Conservation (phyloP, 768 basidiomycete species). For the Cantharellus cinnabarinus region DNA sequence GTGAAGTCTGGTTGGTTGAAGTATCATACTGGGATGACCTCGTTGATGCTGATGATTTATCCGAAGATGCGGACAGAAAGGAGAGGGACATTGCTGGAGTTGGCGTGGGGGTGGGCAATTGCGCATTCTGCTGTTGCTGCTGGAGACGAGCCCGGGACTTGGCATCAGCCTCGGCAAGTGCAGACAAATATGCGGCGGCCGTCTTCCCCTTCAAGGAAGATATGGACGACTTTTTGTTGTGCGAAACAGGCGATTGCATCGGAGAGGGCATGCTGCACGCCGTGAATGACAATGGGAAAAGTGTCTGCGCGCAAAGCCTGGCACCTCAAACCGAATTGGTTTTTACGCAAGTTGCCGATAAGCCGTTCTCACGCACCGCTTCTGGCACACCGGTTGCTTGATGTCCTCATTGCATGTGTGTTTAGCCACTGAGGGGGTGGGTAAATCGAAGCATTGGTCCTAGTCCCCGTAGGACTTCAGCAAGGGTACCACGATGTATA, state of each 20-base stretch:
- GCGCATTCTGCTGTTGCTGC: not conserved
- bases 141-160: not conserved
- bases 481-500: no score
- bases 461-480: no score
- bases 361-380: no score
- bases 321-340: no score
- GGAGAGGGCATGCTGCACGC: not conserved
- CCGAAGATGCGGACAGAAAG: slow-evolving; percentile 36
- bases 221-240: not conserved
- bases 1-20: not conserved
- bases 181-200: not conserved
- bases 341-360: no score
- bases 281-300: no score
- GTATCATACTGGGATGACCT: not conserved
- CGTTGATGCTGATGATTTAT: slow-evolving; percentile 11
- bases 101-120: slow-evolving; percentile 19
- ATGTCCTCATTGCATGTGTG: no score
- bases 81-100: slow-evolving; percentile 53
- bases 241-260: not conserved
- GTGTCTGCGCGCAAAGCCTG: no score
- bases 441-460: no score
- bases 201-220: not conserved
- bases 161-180: slow-evolving; percentile 2
- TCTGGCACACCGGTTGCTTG: no score
- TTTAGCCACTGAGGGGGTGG: no score